Evolutionary conservation across 192 early-diverging fungal genomes (phyloP), one percentile per base, ranked within the genome.

Genomic region (Coemansia sp.): DNA sequence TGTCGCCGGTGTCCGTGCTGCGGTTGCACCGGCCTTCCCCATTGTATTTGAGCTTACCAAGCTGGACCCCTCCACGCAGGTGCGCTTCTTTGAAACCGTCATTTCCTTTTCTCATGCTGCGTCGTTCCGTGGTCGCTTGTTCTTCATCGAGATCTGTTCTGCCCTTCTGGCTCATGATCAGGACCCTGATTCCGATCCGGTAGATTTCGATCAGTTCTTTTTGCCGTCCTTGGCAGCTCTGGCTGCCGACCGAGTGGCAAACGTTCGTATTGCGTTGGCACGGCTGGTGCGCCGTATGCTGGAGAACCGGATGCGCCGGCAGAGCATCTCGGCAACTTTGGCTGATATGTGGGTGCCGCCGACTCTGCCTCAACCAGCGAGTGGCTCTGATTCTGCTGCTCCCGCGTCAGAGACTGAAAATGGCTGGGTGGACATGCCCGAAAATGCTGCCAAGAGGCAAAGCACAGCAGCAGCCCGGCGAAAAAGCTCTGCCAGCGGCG

Each of bases 211-310:
- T 40, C 80, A 81, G 47, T 84, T 87, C 53, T 89, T 91, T 40
- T 56, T 91, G 53, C 80, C 84, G 1, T 61, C 81, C 19, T 46
- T 91, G 36, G 81, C 80, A 3, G 69, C 67, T 8, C 60, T 91
- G 31, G 81, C 83, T 0, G 38, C 62, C 8, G 89, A 91, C 61
- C 57, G 70, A 14, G 84, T 91, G 14, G 82, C 81, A 4, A 89
- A 91, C 51, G 86, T 91, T 21, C 82, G 87, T 12, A 91, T 91
- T 63, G 84, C 80, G 12, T 61, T 87, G 20, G 86, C 86, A 0
- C 63, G 88, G n/a, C 63, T 83, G 3, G 79, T 67, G 18, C 57
- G 63, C 15, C 62, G 67, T 5, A 71, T 76, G 73, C 53, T 72
- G 30, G 68, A 67, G 43, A 80, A 67, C 57, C 61, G 65, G 31